These are phyloP conservation scores for Aspergillus tubingensis DNA, from an alignment of 2,329 filamentous ascomycete genomes.

Conservation along the genomic window DNA sequence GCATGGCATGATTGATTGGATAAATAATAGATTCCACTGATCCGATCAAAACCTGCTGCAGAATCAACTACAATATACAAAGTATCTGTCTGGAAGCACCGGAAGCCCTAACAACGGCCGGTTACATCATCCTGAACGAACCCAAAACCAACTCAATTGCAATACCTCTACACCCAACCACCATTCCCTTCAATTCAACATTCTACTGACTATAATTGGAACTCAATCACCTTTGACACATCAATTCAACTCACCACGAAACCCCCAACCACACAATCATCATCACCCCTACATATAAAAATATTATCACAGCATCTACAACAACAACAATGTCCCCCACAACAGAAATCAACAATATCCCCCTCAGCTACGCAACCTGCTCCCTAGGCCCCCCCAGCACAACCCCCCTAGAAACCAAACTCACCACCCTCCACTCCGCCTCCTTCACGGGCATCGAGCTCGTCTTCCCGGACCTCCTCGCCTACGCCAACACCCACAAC, in stretches of 20 bases:
- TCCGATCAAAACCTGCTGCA: no score
- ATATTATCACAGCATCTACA: no score
- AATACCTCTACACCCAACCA: not conserved
- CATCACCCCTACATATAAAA: no score
- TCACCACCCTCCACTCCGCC: slow-evolving; percentile 43
- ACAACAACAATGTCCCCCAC: not conserved
- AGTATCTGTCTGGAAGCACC: not conserved
- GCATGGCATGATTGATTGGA: not conserved
- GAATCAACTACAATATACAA: no score
- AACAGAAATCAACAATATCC: slow-evolving; percentile 22
- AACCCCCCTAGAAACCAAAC: slow-evolving; percentile 37
- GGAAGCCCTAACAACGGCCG: not conserved
- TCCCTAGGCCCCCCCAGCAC: slow-evolving; percentile 40
- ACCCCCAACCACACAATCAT: no score
- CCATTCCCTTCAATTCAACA: not conserved
- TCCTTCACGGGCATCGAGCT: slow-evolving; percentile 68
- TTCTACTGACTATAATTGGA: not conserved
- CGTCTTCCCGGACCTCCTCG: slow-evolving; percentile 70
- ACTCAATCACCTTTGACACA: no score
- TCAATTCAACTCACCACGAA: no score
- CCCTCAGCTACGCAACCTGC: slow-evolving; percentile 46
- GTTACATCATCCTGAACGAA: not conserved
- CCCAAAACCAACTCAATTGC: not conserved
- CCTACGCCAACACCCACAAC: slow-evolving; percentile 59
- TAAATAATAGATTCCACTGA: no score